Base-by-base conservation (phyloP, 192 early-diverging fungal species). In the Linnemannia zychae region DNA sequence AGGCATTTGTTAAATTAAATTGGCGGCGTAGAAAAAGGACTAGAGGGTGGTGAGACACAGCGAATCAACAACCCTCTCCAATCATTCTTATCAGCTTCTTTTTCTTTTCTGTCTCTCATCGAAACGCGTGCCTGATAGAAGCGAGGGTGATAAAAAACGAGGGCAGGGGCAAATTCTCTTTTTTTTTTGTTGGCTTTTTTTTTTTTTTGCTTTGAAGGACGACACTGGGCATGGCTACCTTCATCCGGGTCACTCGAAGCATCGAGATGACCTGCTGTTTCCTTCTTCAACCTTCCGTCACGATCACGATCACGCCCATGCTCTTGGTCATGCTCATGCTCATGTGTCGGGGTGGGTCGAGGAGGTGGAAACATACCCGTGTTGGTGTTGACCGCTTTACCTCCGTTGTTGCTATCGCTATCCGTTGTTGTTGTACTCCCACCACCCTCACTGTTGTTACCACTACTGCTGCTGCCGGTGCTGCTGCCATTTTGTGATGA, bases 321-420 rank as follows among this genome's bases (percentile, higher is more conserved):
- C 12, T 52, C 75, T 48, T 44, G 40, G 9, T 34, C 72, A 60
- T 7, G 44, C 36, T 66, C 60, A 48, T 72, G 22, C 22, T 50
- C 24, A 22, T 33, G 28, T 13, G 74, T 71, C 68, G 76, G 36
- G 24, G 65, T 78, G 12, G 76, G 82, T 71, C 66, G 46, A 49
- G 48, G 33, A 67, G 73, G 67, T 40, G 77, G 60, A 68, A 84
- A 84, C 77, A 70, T 84, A 84, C 82, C 82, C 53, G 77, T 75
- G 67, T 79, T 74, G 73, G 72, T 49, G 47, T 71, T 84, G 2
- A 76, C 34, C 44, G 31, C 67, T 67, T 84, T 84, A 22, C 60
- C 77, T 71, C 69, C 67, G 4, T 57, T 69, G 69, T 11, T 7
- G 11, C n/a, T n/a, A n/a, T n/a, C n/a, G n/a, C n/a, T n/a, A n/a